Evolutionary conservation across 2,329 filamentous ascomycete species (phyloP).

Genomic region (Botrytis fabae): DNA sequence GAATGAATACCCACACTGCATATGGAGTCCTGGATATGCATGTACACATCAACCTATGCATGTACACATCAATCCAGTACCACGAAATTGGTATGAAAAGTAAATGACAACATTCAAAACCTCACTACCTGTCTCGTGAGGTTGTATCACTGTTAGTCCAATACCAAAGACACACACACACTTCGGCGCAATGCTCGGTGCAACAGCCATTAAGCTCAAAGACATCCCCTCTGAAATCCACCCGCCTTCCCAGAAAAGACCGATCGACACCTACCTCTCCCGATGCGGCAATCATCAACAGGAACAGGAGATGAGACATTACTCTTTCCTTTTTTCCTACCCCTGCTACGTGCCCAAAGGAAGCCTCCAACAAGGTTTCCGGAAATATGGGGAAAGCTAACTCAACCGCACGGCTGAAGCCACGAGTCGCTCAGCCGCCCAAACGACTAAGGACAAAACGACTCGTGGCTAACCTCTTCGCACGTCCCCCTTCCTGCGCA

Average conservation of each 20-base stretch:
- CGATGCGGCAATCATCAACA: background rate
- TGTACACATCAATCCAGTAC: constrained; percentile 1
- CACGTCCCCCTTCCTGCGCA: constrained; percentile 15
- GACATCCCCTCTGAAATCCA: background rate
- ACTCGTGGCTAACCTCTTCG: constrained; percentile 11
- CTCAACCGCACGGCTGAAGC: constrained; percentile 1
- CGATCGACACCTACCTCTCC: background rate
- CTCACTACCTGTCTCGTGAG: background rate
- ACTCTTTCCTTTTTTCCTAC: background rate
- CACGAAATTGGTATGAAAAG: constrained; percentile 3
- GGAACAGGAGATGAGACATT: constrained; percentile 14
- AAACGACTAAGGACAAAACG: constrained; percentile 11
- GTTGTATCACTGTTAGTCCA: background rate
- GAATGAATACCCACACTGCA: background rate
- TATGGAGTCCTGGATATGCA: constrained; percentile 6
- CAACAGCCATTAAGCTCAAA: constrained; percentile 12
- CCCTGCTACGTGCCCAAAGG: background rate
- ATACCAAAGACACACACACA: background rate
- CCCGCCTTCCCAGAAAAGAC: background rate
- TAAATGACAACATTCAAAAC: constrained; percentile 12
- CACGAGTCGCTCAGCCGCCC: constrained; percentile 4
- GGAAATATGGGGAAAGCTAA: constrained; percentile 13
- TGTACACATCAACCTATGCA: constrained; percentile 1
- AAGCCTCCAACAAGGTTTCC: background rate
- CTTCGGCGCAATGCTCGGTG: constrained; percentile 10